Conservation (phyloP, 257 asterid species). For the Solanum chiquidenum region DNA sequence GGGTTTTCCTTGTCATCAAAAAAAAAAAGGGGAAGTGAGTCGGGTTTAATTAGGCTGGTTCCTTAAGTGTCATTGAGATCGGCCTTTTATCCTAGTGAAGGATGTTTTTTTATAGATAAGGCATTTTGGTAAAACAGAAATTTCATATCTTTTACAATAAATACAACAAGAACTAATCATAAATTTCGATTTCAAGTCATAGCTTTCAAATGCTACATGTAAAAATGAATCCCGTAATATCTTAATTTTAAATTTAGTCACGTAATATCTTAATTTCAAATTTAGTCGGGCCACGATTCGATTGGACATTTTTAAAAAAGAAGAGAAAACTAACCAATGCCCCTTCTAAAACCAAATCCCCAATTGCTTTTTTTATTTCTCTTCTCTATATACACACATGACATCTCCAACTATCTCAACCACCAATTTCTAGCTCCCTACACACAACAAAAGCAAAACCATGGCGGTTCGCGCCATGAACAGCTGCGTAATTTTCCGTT, state of each 20-base stretch:
- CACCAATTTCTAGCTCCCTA: neutral
- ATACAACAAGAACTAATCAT: neutral
- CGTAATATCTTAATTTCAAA: no score
- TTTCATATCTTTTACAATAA: neutral
- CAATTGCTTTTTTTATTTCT: neutral
- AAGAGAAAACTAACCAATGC: neutral
- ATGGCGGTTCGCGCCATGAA: constrained; percentile 80
- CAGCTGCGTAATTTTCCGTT: constrained; percentile 50
- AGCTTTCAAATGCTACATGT: no score
- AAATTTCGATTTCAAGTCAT: neutral
- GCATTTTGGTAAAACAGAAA: neutral
- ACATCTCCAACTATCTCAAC: neutral
- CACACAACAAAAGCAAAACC: neutral
- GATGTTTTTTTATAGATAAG: no score
- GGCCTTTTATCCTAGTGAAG: no score
- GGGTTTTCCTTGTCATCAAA: no score
- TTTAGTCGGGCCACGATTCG: neutral
- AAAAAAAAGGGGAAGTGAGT: neutral
- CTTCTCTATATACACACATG: neutral
- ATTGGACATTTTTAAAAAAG: no score
- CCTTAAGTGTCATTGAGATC: no score
- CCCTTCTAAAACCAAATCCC: neutral
- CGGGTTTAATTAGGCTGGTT: neutral
- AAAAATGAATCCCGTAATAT: no score
- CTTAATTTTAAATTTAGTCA: no score